These are phyloP conservation scores for Didymella pomorum DNA, from an alignment of 2,329 filamentous ascomycete genomes.

Conservation along the genomic window DNA sequence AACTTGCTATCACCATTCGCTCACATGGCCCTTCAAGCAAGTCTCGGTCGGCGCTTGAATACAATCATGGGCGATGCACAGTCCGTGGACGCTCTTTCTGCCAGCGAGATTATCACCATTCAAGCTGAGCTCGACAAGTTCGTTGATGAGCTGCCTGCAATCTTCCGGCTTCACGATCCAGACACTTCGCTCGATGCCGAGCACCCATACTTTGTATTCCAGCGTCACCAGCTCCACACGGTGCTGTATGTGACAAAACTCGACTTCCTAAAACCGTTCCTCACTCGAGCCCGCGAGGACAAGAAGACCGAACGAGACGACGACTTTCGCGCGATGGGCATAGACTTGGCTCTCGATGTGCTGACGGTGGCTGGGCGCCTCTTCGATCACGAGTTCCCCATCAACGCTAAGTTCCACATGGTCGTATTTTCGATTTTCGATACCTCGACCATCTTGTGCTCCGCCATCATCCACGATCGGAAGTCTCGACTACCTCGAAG, in stretches of 20 bases:
- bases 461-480: conserved; percentile 61
- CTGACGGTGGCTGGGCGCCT: conserved; percentile 53
- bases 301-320: conserved; percentile 46
- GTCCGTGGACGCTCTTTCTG: conserved; percentile 26
- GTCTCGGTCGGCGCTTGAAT: conserved; percentile 47
- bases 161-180: conserved; percentile 52
- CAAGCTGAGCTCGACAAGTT: conserved; percentile 55
- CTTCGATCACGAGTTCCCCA: conserved; percentile 56
- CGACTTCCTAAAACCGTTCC: conserved; percentile 56
- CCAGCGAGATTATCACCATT: conserved; percentile 32
- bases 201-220: conserved; percentile 56
- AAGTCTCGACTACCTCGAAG: conserved; percentile 53
- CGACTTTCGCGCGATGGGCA: conserved; percentile 52
- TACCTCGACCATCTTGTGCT: conserved; percentile 60
- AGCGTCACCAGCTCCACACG: conserved; percentile 58
- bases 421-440: conserved; percentile 62
- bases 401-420: conserved; percentile 60
- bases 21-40: conserved; percentile 54
- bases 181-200: conserved; percentile 54
- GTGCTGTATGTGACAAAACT: conserved; percentile 58
- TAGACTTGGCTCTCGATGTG: conserved; percentile 57
- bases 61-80: conserved; percentile 32
- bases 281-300: conserved; percentile 50
- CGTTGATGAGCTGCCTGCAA: conserved; percentile 54
- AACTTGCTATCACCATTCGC: conserved; percentile 55